Percentiles rank a stretch among this genome's conserved stretches.
phyloP scores from a whole-genome alignment of 1,284 basidiomycete species.

The Sporisorium iseilematis-ciliati region DNA sequence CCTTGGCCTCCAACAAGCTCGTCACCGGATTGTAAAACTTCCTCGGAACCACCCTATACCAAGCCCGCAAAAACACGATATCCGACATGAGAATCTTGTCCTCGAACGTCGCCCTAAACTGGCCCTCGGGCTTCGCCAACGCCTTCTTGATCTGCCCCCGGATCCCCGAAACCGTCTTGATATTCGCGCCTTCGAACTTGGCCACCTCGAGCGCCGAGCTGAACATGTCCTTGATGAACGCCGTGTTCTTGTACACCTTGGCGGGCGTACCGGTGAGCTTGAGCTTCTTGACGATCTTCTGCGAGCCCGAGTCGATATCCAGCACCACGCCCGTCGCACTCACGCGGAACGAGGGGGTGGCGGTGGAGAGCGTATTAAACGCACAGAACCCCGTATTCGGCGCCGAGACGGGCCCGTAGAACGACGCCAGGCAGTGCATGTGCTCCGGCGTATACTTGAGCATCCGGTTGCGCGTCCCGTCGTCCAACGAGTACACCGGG shows the following conservation, averaged over 20 bases:
- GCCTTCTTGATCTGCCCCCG: slow-evolving; percentile 97
- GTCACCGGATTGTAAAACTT: slow-evolving; percentile 98
- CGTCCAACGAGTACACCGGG: slow-evolving; percentile 95
- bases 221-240: slow-evolving; percentile 99
- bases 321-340: slow-evolving; percentile 94
- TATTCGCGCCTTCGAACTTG: slow-evolving; percentile 97
- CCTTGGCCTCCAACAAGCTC: slow-evolving; percentile 76
- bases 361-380: slow-evolving; percentile 84
- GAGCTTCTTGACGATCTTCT: slow-evolving; percentile 97
- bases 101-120: slow-evolving; percentile 96
- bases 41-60: slow-evolving; percentile 94
- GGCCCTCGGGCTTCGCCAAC: slow-evolving; percentile 90
- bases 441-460: slow-evolving; percentile 99
- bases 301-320: slow-evolving; percentile 79
- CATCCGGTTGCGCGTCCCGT: slow-evolving; percentile 87
- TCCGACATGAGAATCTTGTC: slow-evolving; percentile 98
- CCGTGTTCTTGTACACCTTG: slow-evolving; percentile 99
- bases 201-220: slow-evolving; percentile 90
- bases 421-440: slow-evolving; percentile 98
- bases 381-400: slow-evolving; percentile 92
- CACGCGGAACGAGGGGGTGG: slow-evolving; percentile 83
- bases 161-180: slow-evolving; percentile 94
- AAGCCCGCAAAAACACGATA: slow-evolving; percentile 93
- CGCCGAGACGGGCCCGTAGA: slow-evolving; percentile 71
- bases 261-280: slow-evolving; percentile 94